Percentiles rank a stretch among this genome's conserved stretches.
phyloP scores from a whole-genome alignment of 2,329 filamentous ascomycete genomes.

The Rutstroemia sp. region DNA sequence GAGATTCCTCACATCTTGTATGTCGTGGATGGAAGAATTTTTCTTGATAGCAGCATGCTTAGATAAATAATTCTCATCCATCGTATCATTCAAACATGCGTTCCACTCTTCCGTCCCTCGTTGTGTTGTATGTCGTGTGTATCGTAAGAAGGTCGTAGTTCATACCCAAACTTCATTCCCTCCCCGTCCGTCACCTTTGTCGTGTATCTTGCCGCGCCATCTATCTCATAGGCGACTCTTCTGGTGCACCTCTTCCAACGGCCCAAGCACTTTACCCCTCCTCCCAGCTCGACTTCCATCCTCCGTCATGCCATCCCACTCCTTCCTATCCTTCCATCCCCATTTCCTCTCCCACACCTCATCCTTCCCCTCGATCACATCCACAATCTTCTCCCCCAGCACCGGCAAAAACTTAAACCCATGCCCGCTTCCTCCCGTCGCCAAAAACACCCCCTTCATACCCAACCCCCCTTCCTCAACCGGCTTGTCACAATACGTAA shows the following conservation, averaged over 20 bases:
- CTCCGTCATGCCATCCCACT: constrained; percentile 22
- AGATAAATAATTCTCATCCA: not conserved
- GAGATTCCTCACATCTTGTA: not conserved
- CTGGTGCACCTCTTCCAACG: not conserved
- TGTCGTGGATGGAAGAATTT: not conserved
- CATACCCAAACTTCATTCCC: too few species aligned
- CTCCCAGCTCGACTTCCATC: constrained; percentile 27
- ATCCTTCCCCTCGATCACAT: constrained; percentile 32
- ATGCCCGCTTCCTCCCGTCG: constrained; percentile 41
- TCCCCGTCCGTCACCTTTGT: not conserved
- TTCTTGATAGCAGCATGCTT: not conserved
- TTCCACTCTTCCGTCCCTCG: too few species aligned
- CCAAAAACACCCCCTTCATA: constrained; percentile 39
- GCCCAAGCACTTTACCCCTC: constrained; percentile 10
- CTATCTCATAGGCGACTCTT: not conserved
- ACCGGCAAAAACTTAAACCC: constrained; percentile 44
- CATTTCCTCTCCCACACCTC: constrained; percentile 44
- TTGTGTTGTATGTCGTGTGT: too few species aligned
- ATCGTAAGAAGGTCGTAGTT: too few species aligned
- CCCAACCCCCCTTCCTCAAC: constrained; percentile 33
- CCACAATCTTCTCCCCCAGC: constrained; percentile 38
- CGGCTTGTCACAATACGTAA: constrained; percentile 36
- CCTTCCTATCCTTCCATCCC: constrained; percentile 38
- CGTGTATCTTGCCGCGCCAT: not conserved
- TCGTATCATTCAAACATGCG: not conserved